Evolutionary conservation across 208 protist species (phyloP).

Genomic region (Acanthamoeba lenticulata): DNA sequence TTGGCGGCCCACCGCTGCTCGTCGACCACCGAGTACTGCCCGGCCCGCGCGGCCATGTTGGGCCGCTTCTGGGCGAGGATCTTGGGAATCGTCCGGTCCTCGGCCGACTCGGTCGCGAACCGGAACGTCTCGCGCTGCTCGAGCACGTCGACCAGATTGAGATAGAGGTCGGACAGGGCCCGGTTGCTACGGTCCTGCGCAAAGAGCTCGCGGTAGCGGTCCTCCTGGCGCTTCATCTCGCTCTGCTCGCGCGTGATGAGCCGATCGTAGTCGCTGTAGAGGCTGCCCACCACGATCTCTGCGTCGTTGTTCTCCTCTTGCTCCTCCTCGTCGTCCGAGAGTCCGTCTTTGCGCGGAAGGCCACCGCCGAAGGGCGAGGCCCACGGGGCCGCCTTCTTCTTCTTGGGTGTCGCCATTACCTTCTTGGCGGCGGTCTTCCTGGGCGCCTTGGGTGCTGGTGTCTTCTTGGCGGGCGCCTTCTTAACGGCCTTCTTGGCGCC

Average conservation of each 20-base stretch:
- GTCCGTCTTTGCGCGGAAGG: no score
- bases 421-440: background rate
- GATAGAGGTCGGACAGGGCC: slow-evolving; percentile 33
- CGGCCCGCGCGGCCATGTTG: background rate
- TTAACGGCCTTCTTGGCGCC: background rate
- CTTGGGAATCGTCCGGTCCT: background rate
- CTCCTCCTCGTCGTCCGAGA: background rate
- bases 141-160: background rate
- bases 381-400: background rate
- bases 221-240: background rate
- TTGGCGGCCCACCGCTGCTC: background rate
- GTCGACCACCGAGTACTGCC: background rate
- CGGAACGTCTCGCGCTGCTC: background rate
- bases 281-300: background rate
- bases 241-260: background rate
- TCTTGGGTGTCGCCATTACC: background rate
- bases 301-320: background rate
- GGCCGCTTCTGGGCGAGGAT: background rate
- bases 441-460: background rate
- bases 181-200: background rate
- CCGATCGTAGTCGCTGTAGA: background rate
- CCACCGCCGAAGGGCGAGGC: no score
- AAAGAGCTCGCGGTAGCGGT: background rate
- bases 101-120: background rate
- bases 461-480: background rate